Conservation (phyloP, 495 filamentous ascomycete genomes). For the Penicillium crystallinum region DNA sequence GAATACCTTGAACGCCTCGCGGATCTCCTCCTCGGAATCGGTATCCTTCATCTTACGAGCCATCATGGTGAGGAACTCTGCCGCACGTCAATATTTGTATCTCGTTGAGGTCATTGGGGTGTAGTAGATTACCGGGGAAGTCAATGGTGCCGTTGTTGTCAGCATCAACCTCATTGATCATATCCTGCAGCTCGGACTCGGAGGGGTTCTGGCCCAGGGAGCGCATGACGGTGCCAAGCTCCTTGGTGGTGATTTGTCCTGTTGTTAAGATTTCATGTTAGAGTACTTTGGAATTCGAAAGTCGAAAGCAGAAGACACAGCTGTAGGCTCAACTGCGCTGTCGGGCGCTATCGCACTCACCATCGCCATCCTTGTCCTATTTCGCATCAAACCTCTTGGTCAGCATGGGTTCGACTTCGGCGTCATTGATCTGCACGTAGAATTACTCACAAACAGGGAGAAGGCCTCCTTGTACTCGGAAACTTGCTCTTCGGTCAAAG, state of each 20-base stretch:
- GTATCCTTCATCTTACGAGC: conserved; percentile 99
- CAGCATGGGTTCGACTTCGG: conserved; percentile 1
- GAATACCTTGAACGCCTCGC: conserved; percentile 93
- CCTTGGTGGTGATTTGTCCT: conserved; percentile 99
- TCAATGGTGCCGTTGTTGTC: conserved; percentile 99
- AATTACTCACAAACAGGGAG: conserved; percentile 90
- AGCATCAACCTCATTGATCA: conserved; percentile 99
- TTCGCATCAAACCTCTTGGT: conserved; percentile 11
- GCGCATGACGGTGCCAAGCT: conserved; percentile 98
- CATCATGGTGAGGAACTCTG: conserved; percentile 99
- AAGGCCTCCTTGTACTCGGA: conserved; percentile 99
- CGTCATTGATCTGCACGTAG: conserved; percentile 10
- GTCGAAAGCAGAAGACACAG: background rate
- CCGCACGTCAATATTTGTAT: conserved; percentile 10
- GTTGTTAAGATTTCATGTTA: background rate
- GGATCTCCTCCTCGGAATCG: conserved; percentile 98
- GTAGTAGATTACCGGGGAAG: conserved; percentile 71
- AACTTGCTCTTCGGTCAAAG: conserved; percentile 97
- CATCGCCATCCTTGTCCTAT: conserved; percentile 99
- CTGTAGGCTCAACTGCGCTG: background rate
- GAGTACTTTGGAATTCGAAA: background rate
- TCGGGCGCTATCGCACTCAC: conserved; percentile 56
- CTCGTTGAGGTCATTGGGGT: background rate
- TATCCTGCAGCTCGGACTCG: conserved; percentile 97
- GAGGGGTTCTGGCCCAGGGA: conserved; percentile 99